Conservation (phyloP, 768 basidiomycete genomes). For the Rhodotorula diobovata region DNA sequence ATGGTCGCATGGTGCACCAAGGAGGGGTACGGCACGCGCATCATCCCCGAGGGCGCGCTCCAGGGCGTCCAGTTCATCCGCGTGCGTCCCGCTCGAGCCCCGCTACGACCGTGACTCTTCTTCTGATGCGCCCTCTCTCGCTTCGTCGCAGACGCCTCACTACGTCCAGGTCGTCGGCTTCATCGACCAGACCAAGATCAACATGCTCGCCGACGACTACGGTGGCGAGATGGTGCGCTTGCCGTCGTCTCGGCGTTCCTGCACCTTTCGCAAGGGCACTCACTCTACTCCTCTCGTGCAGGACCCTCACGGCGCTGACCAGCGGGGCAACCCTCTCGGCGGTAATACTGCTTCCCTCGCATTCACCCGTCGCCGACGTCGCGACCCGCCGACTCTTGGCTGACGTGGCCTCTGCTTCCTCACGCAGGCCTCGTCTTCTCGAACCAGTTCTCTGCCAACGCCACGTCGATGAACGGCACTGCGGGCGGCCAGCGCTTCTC, state of each 20-base stretch:
- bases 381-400: neutral
- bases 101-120: no score
- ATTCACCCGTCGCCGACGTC: neutral
- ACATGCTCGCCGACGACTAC: conserved; percentile 56
- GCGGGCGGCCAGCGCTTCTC: conserved; percentile 35
- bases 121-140: neutral
- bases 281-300: conserved; percentile 55
- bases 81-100: neutral
- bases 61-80: conserved; percentile 60
- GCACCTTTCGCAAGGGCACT: conserved; percentile 68
- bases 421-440: conserved; percentile 68
- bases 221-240: conserved; percentile 70
- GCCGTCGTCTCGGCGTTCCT: no score
- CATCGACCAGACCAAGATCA: conserved; percentile 60
- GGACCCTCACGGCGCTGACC: conserved; percentile 67
- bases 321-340: conserved; percentile 60
- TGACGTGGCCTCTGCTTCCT: conserved; percentile 47
- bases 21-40: conserved; percentile 62
- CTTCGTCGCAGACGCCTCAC: conserved; percentile 49
- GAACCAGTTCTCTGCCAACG: conserved; percentile 54
- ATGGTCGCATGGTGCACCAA: conserved; percentile 48
- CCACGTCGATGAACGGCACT: conserved; percentile 50
- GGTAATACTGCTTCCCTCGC: conserved; percentile 4
- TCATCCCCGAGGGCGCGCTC: conserved; percentile 65
- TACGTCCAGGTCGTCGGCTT: conserved; percentile 56